Percentiles rank a stretch among this genome's conserved stretches.
Evolutionary conservation across 2,329 filamentous ascomycete genomes (phyloP).

Genomic region (Diplodia seriata): DNA sequence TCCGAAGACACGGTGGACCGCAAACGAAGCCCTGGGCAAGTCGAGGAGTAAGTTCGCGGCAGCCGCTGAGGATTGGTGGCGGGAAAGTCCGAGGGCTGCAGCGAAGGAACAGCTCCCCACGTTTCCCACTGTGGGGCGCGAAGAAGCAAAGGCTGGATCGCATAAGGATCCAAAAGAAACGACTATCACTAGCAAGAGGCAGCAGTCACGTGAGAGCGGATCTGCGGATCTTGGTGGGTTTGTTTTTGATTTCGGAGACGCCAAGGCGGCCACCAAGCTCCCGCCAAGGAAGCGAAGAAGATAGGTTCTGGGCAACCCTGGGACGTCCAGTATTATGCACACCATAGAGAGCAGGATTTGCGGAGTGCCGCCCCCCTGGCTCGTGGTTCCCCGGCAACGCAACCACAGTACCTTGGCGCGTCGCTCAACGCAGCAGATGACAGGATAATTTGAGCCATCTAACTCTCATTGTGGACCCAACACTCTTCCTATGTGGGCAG

Average conservation of each 20-base stretch:
- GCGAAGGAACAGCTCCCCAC: conserved; percentile 43
- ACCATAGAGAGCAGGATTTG: conserved; percentile 3
- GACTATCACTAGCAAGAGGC: conserved; percentile 1
- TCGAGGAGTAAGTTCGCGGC: conserved; percentile 32
- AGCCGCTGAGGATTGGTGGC: conserved; percentile 38
- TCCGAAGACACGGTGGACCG: conserved; percentile 38
- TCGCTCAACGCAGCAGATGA: no score
- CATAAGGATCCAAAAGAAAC: conserved; percentile 1
- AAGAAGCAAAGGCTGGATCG: conserved; percentile 20
- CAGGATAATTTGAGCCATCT: no score
- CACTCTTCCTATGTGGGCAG: no score
- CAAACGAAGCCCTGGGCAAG: conserved; percentile 38
- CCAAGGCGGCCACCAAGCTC: conserved; percentile 28
- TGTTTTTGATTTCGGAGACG: conserved; percentile 31
- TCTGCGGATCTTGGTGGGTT: conserved; percentile 24
- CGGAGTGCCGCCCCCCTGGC: no score
- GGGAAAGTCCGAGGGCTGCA: conserved; percentile 40
- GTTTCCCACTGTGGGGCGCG: conserved; percentile 44
- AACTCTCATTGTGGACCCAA: no score
- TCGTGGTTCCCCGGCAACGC: no score
- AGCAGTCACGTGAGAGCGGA: background rate
- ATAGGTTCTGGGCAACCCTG: conserved; percentile 8
- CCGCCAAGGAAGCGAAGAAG: conserved; percentile 28
- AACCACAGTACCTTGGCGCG: no score
- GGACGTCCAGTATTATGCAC: no score